Base-by-base conservation (phyloP, 768 basidiomycete genomes). In the Boletus rubescentipes region DNA sequence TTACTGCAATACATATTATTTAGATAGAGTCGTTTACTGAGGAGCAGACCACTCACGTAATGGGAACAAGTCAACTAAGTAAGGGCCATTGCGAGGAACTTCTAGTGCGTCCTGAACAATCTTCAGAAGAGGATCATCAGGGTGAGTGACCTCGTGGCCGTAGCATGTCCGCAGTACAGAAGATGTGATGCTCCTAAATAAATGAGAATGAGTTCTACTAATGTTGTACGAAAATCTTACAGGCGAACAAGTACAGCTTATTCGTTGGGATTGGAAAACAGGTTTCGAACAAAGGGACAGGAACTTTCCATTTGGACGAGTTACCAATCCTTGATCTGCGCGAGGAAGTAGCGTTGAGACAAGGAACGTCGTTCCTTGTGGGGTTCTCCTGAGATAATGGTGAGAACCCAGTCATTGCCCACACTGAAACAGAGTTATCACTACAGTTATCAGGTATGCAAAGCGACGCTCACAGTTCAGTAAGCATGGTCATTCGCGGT, bases 261-360 rank as follows among this genome's bases (percentile, higher is more conserved):
- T 15, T 49, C 35, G 8, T 37, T 21, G 10, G 55, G 55, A 10
- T 40, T 36, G 3, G 15, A 16, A 23, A 54, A 34, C 6, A 61
- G 26, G 2, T 37, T 49, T 36, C 37, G 43, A 34, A 59, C 6
- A 26, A 59, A 32, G 2, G 43, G 46, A 20, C 42, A 39, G 5
- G 53, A 15, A 35, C 45, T 55, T 7, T 61, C 54, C 4, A 59
- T 29, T 36, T 59, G 50, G 16, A 53, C 51, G 18, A 12, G 14
- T 23, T 61, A 51, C 60, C 57, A 61, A n/a, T 60, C 55, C 31
- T 54, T 57, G 44, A 54, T 32, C 42, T 54, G 55, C 4, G 44
- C n/a, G 14, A 54, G 18, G n/a, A 57, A 53, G 46, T 60, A 57
- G 10, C 59, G 59, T 18, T 39, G 55, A 9, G 52, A 51, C 16